Evolutionary conservation across 2,329 filamentous ascomycete genomes (phyloP), one percentile per base, ranked within the genome.

Genomic region (Aspergillus ruber): DNA sequence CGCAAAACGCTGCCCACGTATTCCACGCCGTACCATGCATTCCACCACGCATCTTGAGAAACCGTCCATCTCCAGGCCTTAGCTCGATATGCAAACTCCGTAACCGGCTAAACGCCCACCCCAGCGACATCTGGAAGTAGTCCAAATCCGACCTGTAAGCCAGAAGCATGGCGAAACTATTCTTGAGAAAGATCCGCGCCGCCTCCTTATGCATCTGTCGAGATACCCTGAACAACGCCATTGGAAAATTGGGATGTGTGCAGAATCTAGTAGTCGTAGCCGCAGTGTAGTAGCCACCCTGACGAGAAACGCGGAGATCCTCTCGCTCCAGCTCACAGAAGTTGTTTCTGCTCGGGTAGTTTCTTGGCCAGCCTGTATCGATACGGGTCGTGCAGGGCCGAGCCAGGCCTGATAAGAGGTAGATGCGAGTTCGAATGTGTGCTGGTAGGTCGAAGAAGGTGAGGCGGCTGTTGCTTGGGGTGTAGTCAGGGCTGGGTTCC

Each of bases 391-490:
- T 40, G 27, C 59, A 60, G 8, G 50, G 46, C 12, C 60, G 51
- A 35, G 59, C 29, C 7, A 63, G 49, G 3, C 53, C 55, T 27
- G 50, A 49, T 42, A 59, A 57, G 23, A 48, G 20, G 13, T 62
- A 50, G 25, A 63, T 60, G 13, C 36, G 54, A 15, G 49, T 49
- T 43, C 53, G 50, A 36, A 52, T 38, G 7, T 51, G 17, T 9
- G 55, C 33, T 5, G 59, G 59, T n/a, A 61, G 47, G 25, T 59
- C 49, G 7, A 57, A 35, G 29, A 60, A 54, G 0, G 53, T 54
- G 17, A 41, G 39, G 18, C 32, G 29, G 3, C 20, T 32, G 12
- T 20, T 48, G 9, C 20, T 10, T 21, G 32, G 9, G 35, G 23
- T 12, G 3, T 42, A 40, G 9, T 9, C 13, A 21, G 32, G 41